Base-by-base conservation (phyloP, 352 stramenopile species). In the Globisporangium viniferum region DNA sequence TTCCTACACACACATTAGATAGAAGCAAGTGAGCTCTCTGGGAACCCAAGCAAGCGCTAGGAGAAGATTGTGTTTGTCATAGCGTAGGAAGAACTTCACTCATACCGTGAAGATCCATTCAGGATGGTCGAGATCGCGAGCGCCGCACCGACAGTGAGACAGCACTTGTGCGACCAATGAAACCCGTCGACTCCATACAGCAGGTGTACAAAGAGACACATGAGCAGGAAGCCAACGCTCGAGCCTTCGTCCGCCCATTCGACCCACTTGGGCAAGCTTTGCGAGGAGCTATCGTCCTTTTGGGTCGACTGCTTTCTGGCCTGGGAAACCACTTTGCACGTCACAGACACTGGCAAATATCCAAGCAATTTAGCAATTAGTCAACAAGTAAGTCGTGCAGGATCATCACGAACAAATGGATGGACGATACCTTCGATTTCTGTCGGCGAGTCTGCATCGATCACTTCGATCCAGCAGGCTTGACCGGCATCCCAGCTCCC, bases 161-260 rank as follows among this genome's bases (percentile, higher is more conserved):
- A 94, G 70, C 83, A 92, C 70, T 94, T 94, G 75, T 94, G 87
- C 27, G 83, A 81, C 87, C 87, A 94, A 66, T 94, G 87, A 59
- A 94, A 94, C 36, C 84, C 87, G 46, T 94, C 85, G 33, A 94
- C 87, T 35, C 87, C 87, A 49, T 92, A 91, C 5, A 94, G 72
- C 54, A 94, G 74, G 59, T 94, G 87, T 29, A 94, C 87, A 49
- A 94, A 92, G 27, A 94, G 69, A 39, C 85, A 92, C 81, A 94
- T 91, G 62, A 94, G 73, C 64, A 94, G 64, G 56, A 93, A 94
- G 9, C 87, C 87, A 27, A 92, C 81, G 68, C 84, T 93, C 14
- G 84, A 82, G 58, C 87, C 83, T 87, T 92, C 84, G 59, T 93
- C 86, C 18, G 83, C 75, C 77, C 80, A 85, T 65, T 91, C 81